phyloP scores from a whole-genome alignment of 495 filamentous ascomycete genomes.

The Friedmanniomyces simplex region DNA sequence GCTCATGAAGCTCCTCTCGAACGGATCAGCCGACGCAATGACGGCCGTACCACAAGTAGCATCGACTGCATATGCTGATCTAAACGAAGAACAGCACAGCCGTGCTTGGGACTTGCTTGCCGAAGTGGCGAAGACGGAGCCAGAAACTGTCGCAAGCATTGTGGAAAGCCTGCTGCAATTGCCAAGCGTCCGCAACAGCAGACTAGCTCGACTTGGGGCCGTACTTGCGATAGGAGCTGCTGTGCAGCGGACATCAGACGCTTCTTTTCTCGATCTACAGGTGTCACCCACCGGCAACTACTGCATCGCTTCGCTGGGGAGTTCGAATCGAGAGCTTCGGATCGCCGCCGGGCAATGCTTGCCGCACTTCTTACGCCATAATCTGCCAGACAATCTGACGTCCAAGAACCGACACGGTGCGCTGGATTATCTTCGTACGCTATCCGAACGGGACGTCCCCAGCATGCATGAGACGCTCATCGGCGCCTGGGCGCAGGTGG shows the following conservation, averaged over 20 bases:
- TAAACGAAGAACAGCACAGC: slow-evolving; percentile 10
- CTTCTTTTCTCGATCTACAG: slow-evolving; percentile 53
- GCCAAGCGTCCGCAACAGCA: slow-evolving; percentile 47
- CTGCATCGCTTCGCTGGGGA: slow-evolving; percentile 68
- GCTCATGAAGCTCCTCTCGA: not conserved
- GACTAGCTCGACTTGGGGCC: slow-evolving; percentile 54
- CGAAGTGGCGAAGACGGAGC: not conserved
- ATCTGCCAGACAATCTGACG: slow-evolving; percentile 37
- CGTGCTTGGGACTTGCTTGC: slow-evolving; percentile 32
- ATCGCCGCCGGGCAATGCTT: slow-evolving; percentile 66
- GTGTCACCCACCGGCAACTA: slow-evolving; percentile 60
- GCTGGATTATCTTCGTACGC: slow-evolving; percentile 55
- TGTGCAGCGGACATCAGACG: slow-evolving; percentile 48
- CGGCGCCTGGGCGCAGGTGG: slow-evolving; percentile 71
- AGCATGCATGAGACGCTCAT: slow-evolving; percentile 73
- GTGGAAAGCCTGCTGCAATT: slow-evolving; percentile 48
- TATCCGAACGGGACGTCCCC: slow-evolving; percentile 54
- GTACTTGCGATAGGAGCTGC: slow-evolving; percentile 63
- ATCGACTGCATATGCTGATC: not conserved
- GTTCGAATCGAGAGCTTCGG: slow-evolving; percentile 75
- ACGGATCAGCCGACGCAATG: not conserved
- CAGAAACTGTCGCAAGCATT: slow-evolving; percentile 34
- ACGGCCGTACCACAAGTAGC: not conserved
- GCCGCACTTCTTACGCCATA: slow-evolving; percentile 50
- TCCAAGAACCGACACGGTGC: slow-evolving; percentile 56